Conservation (phyloP, 805 yeast species). For the Kodamaea hsintzibuensis region DNA sequence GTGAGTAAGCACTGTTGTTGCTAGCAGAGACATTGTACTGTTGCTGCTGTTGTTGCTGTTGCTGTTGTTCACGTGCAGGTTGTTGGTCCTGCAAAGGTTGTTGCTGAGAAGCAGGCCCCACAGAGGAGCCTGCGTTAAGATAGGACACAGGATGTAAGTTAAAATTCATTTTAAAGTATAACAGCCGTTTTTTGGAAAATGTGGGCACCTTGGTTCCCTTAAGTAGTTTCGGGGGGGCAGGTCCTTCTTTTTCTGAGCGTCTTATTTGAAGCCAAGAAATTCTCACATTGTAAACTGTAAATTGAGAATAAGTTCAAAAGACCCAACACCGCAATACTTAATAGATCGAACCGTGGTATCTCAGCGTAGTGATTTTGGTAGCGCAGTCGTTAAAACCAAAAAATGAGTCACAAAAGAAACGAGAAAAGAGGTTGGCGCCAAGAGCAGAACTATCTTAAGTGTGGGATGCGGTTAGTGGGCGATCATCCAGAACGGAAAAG, state of each 20-base stretch:
- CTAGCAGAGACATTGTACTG: conserved; percentile 19
- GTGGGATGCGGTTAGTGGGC: neutral
- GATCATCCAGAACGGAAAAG: neutral
- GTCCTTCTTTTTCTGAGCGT: neutral
- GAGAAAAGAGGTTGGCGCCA: conserved; percentile 10
- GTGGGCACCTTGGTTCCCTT: neutral
- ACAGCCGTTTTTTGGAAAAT: neutral
- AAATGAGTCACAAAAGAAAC: conserved; percentile 5
- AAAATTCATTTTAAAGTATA: conserved; percentile 30
- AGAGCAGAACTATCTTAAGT: neutral
- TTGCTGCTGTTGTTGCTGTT: conserved; percentile 13
- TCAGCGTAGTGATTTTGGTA: no score
- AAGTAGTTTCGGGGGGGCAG: conserved; percentile 3
- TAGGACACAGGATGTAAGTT: conserved; percentile 48
- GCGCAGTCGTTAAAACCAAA: neutral
- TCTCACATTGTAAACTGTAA: neutral
- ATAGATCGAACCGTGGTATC: neutral
- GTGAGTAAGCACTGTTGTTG: conserved; percentile 30
- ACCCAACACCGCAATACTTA: neutral
- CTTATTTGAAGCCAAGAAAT: conserved; percentile 8
- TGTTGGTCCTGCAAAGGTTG: neutral
- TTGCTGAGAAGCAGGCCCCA: neutral
- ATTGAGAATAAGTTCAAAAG: neutral
- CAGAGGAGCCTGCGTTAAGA: conserved; percentile 33
- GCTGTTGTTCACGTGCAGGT: neutral